A percentile compares a stretch with the other conserved stretches of the same genome.
phyloP scores from a whole-genome alignment of 2,329 filamentous ascomycete species.

The Verruconis gallopava region DNA sequence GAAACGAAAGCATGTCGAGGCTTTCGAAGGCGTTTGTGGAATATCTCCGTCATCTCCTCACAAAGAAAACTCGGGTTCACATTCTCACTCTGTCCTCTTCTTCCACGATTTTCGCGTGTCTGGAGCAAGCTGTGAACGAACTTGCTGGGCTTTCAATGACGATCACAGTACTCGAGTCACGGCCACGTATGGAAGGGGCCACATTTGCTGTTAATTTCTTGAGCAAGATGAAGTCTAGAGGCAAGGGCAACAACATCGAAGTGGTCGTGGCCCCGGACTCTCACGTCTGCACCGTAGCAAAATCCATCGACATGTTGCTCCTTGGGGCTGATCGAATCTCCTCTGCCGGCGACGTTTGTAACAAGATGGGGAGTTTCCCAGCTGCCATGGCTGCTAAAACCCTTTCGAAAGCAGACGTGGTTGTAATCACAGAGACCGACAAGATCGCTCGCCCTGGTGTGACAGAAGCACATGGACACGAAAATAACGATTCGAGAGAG shows the following conservation, averaged over 20 bases:
- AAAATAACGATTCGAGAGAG: conserved; percentile 42
- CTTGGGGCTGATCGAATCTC: conserved; percentile 54
- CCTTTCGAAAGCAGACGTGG: conserved; percentile 33
- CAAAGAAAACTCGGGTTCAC: neutral
- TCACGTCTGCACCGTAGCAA: conserved; percentile 41
- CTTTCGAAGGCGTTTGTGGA: neutral
- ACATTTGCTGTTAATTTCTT: conserved; percentile 38
- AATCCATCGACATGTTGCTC: conserved; percentile 43
- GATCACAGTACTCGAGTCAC: conserved; percentile 51
- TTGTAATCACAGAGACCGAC: conserved; percentile 47
- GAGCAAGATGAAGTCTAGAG: conserved; percentile 9
- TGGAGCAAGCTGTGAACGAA: neutral
- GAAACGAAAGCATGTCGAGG: neutral
- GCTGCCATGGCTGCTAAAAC: conserved; percentile 42
- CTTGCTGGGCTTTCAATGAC: conserved; percentile 25
- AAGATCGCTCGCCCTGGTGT: conserved; percentile 37
- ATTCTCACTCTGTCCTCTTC: conserved; percentile 3
- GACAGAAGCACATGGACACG: conserved; percentile 30
- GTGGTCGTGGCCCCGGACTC: conserved; percentile 48
- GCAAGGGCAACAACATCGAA: conserved; percentile 16
- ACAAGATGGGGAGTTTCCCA: conserved; percentile 53
- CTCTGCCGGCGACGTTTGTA: conserved; percentile 44
- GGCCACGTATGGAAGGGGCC: conserved; percentile 53
- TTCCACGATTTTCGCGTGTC: neutral
- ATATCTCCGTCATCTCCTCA: neutral